Evolutionary conservation across 345 rosid species (phyloP), one percentile per base, ranked within the genome.

Genomic region (Gossypium australe): DNA sequence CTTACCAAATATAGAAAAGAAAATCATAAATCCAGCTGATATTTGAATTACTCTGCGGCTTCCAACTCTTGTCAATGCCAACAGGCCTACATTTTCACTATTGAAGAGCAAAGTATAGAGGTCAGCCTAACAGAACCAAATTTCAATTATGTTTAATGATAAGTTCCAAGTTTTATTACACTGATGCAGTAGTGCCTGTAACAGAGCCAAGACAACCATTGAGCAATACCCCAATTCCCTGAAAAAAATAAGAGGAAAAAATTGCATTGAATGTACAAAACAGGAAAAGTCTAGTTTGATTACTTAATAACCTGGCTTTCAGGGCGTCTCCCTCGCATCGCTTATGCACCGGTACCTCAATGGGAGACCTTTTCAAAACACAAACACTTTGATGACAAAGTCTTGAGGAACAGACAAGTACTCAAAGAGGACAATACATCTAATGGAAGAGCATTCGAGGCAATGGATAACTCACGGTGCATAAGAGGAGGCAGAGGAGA

Each of bases 1-100:
- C 72, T 22, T 84, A 89, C 97, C 94, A 2, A 91, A 87, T 71
- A 89, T 67, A 45, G 97, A 88, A 84, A 91, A 89, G 84, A 89
- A 85, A 73, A 88, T 83, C 92, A 88, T 89, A 82, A 88, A 89
- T 7, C 81, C 87, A 38, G 94, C 89, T 77, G 97, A 88, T 80
- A 89, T 85, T 83, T 91, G 94, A 68, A 85, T 82, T 47, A 91
- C 94, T 82, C 97, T 80, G 80, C 97, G 77, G 80, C 97, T 91
- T 41, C 97, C 94, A 76, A 89, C 87, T 55, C 80, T 87, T 11
- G 97, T 91, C 84, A 89, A 71, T 73, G 91, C 97, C 77, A 91
- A 75, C 52, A 88, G 79, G 63, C 97, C 94, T 43, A 89, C 94
- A 81, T 89, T 91, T 84, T 89, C 97, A 45, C 94, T 91, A 81